These are phyloP conservation scores for Martiniozyma abietophila DNA, from an alignment of 805 yeast genomes.

Conservation along the genomic window DNA sequence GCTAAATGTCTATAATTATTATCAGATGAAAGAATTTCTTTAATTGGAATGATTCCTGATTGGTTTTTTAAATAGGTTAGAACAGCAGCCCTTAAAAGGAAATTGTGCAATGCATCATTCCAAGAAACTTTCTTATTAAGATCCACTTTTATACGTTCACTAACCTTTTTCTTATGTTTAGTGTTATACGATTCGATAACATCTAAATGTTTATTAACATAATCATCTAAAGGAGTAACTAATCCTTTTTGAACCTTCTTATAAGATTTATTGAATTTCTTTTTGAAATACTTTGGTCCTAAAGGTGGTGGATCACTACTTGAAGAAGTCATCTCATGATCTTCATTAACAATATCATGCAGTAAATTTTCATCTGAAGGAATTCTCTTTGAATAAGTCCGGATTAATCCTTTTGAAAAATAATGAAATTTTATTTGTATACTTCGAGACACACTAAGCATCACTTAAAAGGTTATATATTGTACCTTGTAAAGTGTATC, in stretches of 20 bases:
- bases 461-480: too few relatives aligned
- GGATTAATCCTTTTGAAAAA: too few relatives aligned
- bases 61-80: constrained; percentile 9
- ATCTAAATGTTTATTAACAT: constrained; percentile 16
- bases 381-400: constrained; percentile 1
- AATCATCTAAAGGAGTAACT: constrained; percentile 15
- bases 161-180: constrained; percentile 12
- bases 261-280: constrained; percentile 13
- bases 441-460: too few relatives aligned
- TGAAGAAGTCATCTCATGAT: background rate
- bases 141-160: constrained; percentile 19
- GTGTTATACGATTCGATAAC: constrained; percentile 21
- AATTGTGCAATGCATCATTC: constrained; percentile 15
- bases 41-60: background rate
- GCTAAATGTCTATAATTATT: background rate
- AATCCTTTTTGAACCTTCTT: constrained; percentile 15
- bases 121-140: constrained; percentile 13
- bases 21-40: too few relatives aligned
- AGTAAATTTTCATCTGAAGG: constrained; percentile 14
- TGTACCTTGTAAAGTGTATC: too few relatives aligned
- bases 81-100: constrained; percentile 13
- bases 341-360: constrained; percentile 9
- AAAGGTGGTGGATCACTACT: background rate
- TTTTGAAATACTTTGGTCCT: constrained; percentile 18
- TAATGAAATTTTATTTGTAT: too few relatives aligned